A percentile compares a stretch with the other conserved stretches of the same genome.
These are phyloP conservation scores for Teunomyces panamensis DNA, from an alignment of 805 yeast species.

Conservation along the genomic window DNA sequence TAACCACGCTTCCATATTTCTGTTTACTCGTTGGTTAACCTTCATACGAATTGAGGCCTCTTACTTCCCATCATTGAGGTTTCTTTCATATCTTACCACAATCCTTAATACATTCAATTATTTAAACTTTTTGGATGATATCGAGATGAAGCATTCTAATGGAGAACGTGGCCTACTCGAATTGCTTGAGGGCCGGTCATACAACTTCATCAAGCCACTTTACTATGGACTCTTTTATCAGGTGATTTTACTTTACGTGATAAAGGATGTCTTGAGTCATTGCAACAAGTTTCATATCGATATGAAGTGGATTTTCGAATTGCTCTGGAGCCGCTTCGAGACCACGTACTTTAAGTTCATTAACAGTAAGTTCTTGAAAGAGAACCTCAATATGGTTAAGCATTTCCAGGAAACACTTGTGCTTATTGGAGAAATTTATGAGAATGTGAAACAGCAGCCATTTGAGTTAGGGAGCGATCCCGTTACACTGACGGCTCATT, in stretches of 20 bases:
- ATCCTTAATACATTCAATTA: slow-evolving; percentile 24
- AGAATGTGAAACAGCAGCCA: not conserved
- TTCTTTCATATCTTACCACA: slow-evolving; percentile 23
- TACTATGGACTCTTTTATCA: slow-evolving; percentile 17
- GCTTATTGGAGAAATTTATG: slow-evolving; percentile 9
- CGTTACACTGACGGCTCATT: not conserved
- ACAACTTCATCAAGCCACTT: slow-evolving; percentile 12
- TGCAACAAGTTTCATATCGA: slow-evolving; percentile 9
- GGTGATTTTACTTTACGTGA: slow-evolving; percentile 17
- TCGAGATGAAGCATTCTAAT: slow-evolving; percentile 2
- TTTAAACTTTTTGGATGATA: slow-evolving; percentile 17
- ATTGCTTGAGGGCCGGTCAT: slow-evolving; percentile 10
- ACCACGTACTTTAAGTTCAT: slow-evolving; percentile 13
- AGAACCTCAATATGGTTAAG: not conserved
- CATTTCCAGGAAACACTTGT: not conserved
- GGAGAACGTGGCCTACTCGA: slow-evolving; percentile 9
- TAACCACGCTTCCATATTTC: slow-evolving; percentile 14
- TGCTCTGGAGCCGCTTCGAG: slow-evolving; percentile 11
- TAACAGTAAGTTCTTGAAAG: slow-evolving; percentile 5
- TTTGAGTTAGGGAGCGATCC: not conserved
- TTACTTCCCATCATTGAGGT: slow-evolving; percentile 29
- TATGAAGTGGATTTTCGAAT: slow-evolving; percentile 10
- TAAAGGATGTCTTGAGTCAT: slow-evolving; percentile 5
- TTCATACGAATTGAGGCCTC: slow-evolving; percentile 23
- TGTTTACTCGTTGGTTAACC: slow-evolving; percentile 24